Evolutionary conservation across 148 eudicot species (phyloP).

Genomic region (Pharnaceum exiguum): DNA sequence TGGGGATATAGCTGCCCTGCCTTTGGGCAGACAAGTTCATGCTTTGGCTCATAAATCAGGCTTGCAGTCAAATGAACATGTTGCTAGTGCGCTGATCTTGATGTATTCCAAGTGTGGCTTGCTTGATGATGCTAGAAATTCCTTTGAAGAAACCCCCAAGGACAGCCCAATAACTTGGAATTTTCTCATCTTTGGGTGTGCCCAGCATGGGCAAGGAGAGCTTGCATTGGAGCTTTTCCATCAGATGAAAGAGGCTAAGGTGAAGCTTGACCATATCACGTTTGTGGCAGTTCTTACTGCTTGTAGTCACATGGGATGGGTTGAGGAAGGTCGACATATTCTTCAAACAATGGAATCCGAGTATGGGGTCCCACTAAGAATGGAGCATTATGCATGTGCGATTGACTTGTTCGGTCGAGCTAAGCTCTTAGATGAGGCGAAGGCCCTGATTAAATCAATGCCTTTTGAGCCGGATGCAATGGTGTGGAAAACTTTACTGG

Average conservation of each 20-base stretch:
- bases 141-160: slow-evolving; percentile 51
- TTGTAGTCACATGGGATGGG: slow-evolving; percentile 77
- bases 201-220: slow-evolving; percentile 68
- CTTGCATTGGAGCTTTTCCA: slow-evolving; percentile 53
- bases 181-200: slow-evolving; percentile 69
- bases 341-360: slow-evolving; percentile 48
- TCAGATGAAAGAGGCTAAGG: slow-evolving; percentile 35
- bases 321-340: slow-evolving; percentile 54
- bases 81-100: slow-evolving; percentile 52
- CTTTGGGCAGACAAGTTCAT: slow-evolving; percentile 62
- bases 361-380: slow-evolving; percentile 43
- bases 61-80: slow-evolving; percentile 49
- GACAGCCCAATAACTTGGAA: slow-evolving; percentile 67
- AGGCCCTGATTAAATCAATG: slow-evolving; percentile 51
- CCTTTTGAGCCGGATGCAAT: slow-evolving; percentile 74
- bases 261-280: slow-evolving; percentile 63
- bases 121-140: slow-evolving; percentile 48
- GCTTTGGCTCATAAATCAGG: slow-evolving; percentile 50
- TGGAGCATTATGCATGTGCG: slow-evolving; percentile 85
- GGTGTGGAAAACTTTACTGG: slow-evolving; percentile 62
- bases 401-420: slow-evolving; percentile 71
- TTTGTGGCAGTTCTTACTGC: slow-evolving; percentile 77
- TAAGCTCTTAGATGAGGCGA: slow-evolving; percentile 53
- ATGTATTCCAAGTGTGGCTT: slow-evolving; percentile 79
- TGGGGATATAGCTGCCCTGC: slow-evolving; percentile 63